These are phyloP conservation scores for Aspergillus intermedius DNA, from an alignment of 2,329 filamentous ascomycete genomes.

Conservation along the genomic window DNA sequence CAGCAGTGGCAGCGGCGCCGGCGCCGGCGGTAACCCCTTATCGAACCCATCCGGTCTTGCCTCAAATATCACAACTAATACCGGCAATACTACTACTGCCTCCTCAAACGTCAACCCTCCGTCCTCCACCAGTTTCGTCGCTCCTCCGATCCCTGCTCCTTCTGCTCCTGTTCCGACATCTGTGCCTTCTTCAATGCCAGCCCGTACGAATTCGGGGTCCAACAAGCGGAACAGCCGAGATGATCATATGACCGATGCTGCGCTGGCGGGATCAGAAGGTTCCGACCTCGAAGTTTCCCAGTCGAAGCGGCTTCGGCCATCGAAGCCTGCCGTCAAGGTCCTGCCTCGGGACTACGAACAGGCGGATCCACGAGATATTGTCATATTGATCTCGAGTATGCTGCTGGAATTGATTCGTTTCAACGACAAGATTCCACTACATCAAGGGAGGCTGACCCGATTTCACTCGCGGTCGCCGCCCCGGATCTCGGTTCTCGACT, in stretches of 20 bases:
- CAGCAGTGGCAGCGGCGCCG: background rate
- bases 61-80: background rate
- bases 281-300: conserved; percentile 26
- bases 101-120: background rate
- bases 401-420: conserved; percentile 87
- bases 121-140: conserved; percentile 3
- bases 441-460: conserved; percentile 78
- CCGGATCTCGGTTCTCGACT: conserved; percentile 89
- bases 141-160: conserved; percentile 10
- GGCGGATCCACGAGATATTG: conserved; percentile 77
- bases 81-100: background rate
- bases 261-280: conserved; percentile 14
- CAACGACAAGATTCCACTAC: conserved; percentile 81
- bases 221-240: conserved; percentile 31
- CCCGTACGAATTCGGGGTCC: conserved; percentile 21
- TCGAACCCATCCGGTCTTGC: background rate
- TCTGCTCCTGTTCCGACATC: conserved; percentile 11
- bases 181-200: conserved; percentile 23
- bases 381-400: conserved; percentile 89
- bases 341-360: conserved; percentile 68
- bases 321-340: conserved; percentile 44
- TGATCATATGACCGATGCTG: conserved; percentile 17
- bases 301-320: conserved; percentile 43
- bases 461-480: conserved; percentile 90
- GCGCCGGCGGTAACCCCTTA: background rate